A percentile compares a stretch with the other conserved stretches of the same genome.
Conservation (phyloP, 257 asterid species). For the Cynanchum wilfordii region DNA sequence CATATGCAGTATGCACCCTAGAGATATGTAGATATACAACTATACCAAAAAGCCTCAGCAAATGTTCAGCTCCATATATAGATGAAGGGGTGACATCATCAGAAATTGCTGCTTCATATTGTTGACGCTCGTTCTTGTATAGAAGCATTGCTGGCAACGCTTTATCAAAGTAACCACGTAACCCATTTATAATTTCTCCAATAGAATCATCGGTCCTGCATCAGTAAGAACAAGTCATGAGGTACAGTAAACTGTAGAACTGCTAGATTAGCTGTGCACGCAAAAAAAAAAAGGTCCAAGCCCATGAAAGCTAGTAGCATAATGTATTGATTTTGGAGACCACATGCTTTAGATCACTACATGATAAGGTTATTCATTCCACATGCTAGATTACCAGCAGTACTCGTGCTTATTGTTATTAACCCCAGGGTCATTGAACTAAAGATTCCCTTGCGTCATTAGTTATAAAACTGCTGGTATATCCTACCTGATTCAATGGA, state of each 20-base stretch:
- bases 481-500: not conserved
- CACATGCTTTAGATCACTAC: not conserved
- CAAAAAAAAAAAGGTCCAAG: not conserved
- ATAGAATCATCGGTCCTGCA: constrained; percentile 49
- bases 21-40: constrained; percentile 13
- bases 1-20: not conserved
- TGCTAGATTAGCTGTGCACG: not conserved
- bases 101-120: constrained; percentile 36
- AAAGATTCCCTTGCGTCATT: not conserved
- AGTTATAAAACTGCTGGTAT: not conserved
- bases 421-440: not conserved
- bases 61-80: constrained; percentile 79
- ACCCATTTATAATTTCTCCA: constrained; percentile 47
- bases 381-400: not conserved
- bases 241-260: not conserved
- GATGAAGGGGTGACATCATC: constrained; percentile 47
- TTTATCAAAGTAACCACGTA: constrained; percentile 62
- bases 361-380: not conserved
- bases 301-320: not conserved
- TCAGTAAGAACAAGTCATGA: constrained; percentile 20
- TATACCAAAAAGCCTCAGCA: constrained; percentile 70
- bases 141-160: constrained; percentile 64
- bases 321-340: not conserved
- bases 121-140: constrained; percentile 64
- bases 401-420: not conserved